These are phyloP conservation scores for Colletotrichum scovillei DNA, from an alignment of 2,329 filamentous ascomycete species.

Conservation along the genomic window DNA sequence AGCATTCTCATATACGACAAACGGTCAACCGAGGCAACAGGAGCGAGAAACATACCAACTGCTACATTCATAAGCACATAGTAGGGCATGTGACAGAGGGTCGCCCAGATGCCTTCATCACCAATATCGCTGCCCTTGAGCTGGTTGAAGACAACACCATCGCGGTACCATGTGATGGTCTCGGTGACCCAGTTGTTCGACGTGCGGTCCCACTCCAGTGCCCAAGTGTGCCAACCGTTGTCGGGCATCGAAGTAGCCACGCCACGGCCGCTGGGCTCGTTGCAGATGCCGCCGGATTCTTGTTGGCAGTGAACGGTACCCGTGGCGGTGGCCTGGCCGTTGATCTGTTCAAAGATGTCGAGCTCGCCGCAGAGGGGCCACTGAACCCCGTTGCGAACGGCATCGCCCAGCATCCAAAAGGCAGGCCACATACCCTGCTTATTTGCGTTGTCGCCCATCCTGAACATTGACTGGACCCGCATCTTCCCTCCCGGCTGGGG, in stretches of 20 bases:
- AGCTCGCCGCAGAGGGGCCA: constrained; percentile 69
- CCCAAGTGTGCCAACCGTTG: constrained; percentile 60
- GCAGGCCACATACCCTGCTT: constrained; percentile 70
- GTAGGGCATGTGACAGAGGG: constrained; percentile 61
- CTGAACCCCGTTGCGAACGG: constrained; percentile 56
- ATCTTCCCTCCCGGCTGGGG: constrained; percentile 58
- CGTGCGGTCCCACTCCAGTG: constrained; percentile 61
- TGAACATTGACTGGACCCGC: constrained; percentile 57
- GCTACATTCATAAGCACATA: constrained; percentile 67
- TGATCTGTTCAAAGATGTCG: constrained; percentile 68
- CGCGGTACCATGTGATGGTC: constrained; percentile 62
- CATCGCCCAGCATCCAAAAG: constrained; percentile 67
- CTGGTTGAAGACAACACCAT: constrained; percentile 56
- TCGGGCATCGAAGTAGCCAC: constrained; percentile 49
- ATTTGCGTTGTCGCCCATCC: constrained; percentile 55
- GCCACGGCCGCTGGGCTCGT: constrained; percentile 59
- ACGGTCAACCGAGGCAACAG: neutral
- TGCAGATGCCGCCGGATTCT: constrained; percentile 58
- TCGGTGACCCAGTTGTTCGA: constrained; percentile 57
- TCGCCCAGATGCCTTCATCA: constrained; percentile 59
- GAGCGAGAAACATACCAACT: constrained; percentile 55
- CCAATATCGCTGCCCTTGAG: constrained; percentile 57
- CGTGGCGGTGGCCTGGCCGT: constrained; percentile 58
- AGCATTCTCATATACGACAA: neutral
- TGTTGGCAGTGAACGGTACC: constrained; percentile 65